Evolutionary conservation across 305 asterid genomes (phyloP).

Genomic region (Striga hermonthica): DNA sequence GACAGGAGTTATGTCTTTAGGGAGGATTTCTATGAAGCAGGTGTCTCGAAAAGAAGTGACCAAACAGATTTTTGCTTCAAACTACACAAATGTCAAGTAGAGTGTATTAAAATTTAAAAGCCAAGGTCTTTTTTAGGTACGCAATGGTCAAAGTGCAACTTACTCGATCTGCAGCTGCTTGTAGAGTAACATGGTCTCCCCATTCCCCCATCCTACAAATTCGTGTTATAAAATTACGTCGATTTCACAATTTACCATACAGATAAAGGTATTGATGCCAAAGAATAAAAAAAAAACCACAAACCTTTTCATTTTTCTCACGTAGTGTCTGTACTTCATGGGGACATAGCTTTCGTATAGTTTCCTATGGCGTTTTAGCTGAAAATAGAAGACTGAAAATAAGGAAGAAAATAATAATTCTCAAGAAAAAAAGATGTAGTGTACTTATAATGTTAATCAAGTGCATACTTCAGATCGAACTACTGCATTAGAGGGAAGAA

Average conservation of each 20-base stretch:
- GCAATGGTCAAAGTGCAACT: conserved; percentile 31
- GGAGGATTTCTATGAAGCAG: conserved; percentile 83
- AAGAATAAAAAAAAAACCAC: conserved; percentile 11
- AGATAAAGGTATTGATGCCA: conserved; percentile 2
- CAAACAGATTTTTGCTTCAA: conserved; percentile 74
- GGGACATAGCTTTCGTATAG: conserved; percentile 90
- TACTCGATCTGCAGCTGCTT: conserved; percentile 97
- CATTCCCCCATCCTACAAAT: conserved; percentile 71
- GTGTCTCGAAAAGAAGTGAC: conserved; percentile 89
- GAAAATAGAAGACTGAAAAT: conserved; percentile 36
- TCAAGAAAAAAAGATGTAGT: background rate
- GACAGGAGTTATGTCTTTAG: conserved; percentile 54
- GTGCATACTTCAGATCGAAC: conserved; percentile 7
- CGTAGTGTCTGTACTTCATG: conserved; percentile 73
- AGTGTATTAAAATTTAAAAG: background rate
- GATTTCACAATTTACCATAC: background rate
- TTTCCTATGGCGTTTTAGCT: conserved; percentile 70
- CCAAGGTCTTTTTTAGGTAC: background rate
- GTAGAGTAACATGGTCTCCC: conserved; percentile 98
- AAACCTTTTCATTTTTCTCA: conserved; percentile 85
- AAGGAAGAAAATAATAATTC: conserved; percentile 19
- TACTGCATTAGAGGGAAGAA: background rate
- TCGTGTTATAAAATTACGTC: conserved; percentile 23
- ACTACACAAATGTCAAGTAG: conserved; percentile 42
- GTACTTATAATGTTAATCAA: background rate